A percentile compares a stretch with the other conserved stretches of the same genome.
Conservation (phyloP, 495 filamentous ascomycete genomes). For the Aspergillus affinis region DNA sequence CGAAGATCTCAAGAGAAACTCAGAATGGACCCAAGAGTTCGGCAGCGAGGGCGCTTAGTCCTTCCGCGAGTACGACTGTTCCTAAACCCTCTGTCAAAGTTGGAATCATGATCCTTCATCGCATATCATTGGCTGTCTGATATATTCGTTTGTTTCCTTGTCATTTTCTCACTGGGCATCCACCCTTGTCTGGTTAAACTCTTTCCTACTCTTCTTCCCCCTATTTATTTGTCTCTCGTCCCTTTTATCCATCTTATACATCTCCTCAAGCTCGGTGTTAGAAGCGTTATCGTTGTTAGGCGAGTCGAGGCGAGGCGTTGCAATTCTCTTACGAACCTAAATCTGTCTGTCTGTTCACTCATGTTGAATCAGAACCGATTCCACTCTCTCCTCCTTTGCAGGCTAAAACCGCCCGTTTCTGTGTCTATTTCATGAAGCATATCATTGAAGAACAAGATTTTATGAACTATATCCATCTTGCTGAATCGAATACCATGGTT, state of each 20-base stretch:
- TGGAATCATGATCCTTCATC: neutral
- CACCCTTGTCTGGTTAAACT: neutral
- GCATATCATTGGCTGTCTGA: neutral
- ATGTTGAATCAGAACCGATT: neutral
- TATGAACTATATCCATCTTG: conserved; percentile 3
- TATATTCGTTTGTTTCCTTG: neutral
- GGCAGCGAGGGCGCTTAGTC: conserved; percentile 80
- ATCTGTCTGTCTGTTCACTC: neutral
- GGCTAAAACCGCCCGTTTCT: neutral
- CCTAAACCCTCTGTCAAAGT: neutral
- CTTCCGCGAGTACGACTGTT: neutral
- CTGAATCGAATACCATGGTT: neutral
- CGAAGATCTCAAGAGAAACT: conserved; percentile 77
- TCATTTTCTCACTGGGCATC: neutral
- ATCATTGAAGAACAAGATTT: conserved; percentile 7
- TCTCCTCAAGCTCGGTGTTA: conserved; percentile 28
- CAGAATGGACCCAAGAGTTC: conserved; percentile 96
- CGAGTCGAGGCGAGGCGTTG: conserved; percentile 34
- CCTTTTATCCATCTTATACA: neutral
- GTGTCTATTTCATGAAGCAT: conserved; percentile 7
- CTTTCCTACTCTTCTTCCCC: neutral
- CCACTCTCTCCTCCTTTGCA: neutral
- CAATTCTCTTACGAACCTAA: conserved; percentile 3
- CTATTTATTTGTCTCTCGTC: conserved; percentile 8
- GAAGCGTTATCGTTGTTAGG: conserved; percentile 35